Evolutionary conservation across 805 yeast genomes (phyloP).

Genomic region (Jamesozyma spencerorum): DNA sequence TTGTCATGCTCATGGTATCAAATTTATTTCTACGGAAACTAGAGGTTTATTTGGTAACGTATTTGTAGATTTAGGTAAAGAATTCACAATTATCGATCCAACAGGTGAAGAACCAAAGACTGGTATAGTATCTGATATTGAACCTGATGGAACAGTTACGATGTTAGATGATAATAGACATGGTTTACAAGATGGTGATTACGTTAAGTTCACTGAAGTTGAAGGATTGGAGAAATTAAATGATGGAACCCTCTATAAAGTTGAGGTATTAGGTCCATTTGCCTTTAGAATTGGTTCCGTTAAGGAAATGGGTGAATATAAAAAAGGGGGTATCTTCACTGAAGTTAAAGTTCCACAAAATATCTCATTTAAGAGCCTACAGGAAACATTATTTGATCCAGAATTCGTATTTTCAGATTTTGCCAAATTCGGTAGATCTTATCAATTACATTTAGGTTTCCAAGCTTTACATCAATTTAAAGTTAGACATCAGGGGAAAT

Average conservation of each 20-base stretch:
- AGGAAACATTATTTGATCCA: constrained; percentile 62
- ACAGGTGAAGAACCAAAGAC: constrained; percentile 87
- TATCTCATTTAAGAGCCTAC: constrained; percentile 53
- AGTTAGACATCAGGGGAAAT: constrained; percentile 46
- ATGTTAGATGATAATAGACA: constrained; percentile 88
- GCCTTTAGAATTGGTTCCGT: constrained; percentile 66
- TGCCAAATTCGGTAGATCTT: constrained; percentile 89
- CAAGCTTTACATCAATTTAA: constrained; percentile 77
- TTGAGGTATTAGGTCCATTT: constrained; percentile 88
- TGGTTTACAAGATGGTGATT: constrained; percentile 86
- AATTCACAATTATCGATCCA: constrained; percentile 70
- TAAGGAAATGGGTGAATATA: constrained; percentile 52
- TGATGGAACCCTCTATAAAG: constrained; percentile 62
- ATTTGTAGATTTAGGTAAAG: constrained; percentile 83
- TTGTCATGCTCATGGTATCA: constrained; percentile 65
- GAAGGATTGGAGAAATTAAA: constrained; percentile 70
- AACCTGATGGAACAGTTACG: constrained; percentile 81
- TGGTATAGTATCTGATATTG: constrained; percentile 87
- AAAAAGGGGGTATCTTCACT: constrained; percentile 81
- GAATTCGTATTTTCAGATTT: constrained; percentile 76
- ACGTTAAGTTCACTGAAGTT: constrained; percentile 77
- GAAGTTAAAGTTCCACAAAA: constrained; percentile 80
- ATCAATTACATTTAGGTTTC: constrained; percentile 84
- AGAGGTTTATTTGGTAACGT: constrained; percentile 83
- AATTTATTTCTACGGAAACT: constrained; percentile 72